Evolutionary conservation across 2,329 filamentous ascomycete species (phyloP), one percentile per base, ranked within the genome.

Genomic region (Lomentospora prolificans): DNA sequence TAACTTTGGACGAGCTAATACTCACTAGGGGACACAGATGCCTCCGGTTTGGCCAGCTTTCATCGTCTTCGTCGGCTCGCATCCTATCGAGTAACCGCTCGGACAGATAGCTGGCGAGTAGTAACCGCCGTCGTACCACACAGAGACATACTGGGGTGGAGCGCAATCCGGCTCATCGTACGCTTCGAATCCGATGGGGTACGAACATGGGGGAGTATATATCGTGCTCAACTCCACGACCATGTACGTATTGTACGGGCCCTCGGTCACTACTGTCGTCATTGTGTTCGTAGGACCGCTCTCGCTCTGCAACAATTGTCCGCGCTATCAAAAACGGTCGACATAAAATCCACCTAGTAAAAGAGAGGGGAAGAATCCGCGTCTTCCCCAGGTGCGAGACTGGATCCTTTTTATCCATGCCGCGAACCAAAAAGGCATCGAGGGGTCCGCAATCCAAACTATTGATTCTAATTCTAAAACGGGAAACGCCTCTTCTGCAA

Each of bases 71-170:
- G 39, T 55, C n/a, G 54, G 54, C 10, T 22, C 10, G 25, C 54
- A 56, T n/a, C 54, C 54, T 10, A 46, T 27, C 6, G 54, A 51
- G 24, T 51, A 56, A 9, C 48, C 48, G 25, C 48, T 41, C 8
- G 54, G 54, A 19, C 54, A 56, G 46, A 56, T 56, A 14, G 46
- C 54, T 8, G 54, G 54, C 28, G 54, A 56, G 25, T 56, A 56
- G 46, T 56, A 56, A 1, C 46, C 54, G 30, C 41, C 39, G 24
- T 55, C 53, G 19, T 55, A 55, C 53, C 53, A 55, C 27, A 55
- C 53, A 27, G 53, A 55, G 33, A 30, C 24, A 9, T 55, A 55
- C n/a, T 48, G 25, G 8, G 53, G 53, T 28, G 53, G 53, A 3
- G 25, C 53, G 28, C 53, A 55, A 10, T 19, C 25, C 24, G 39